A percentile compares a stretch with the other conserved stretches of the same genome.
Conservation (phyloP, 2,329 filamentous ascomycete species). For the Aspergillus carbonarius region DNA sequence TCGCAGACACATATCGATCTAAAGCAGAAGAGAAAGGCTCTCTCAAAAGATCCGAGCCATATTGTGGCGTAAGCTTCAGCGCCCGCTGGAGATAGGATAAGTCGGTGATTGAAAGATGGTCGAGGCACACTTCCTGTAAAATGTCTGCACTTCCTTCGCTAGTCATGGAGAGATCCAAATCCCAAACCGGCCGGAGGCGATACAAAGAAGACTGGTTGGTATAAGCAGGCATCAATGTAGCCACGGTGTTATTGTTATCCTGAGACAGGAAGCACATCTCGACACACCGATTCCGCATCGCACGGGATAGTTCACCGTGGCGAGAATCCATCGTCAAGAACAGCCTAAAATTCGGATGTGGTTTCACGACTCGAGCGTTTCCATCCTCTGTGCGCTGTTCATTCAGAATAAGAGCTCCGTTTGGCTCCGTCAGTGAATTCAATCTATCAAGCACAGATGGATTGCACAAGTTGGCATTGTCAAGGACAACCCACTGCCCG, state of each 20-base stretch:
- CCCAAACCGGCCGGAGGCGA: slow-evolving; percentile 38
- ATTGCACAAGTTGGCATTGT: slow-evolving; percentile 96
- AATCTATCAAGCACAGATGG: slow-evolving; percentile 90
- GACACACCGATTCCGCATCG: slow-evolving; percentile 92
- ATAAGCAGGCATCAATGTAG: slow-evolving; percentile 33
- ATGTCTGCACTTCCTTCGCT: slow-evolving; percentile 16
- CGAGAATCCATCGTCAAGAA: slow-evolving; percentile 92
- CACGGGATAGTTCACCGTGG: slow-evolving; percentile 89
- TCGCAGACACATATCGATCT: slow-evolving; percentile 32
- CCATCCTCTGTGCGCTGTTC: slow-evolving; percentile 85
- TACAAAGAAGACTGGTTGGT: slow-evolving; percentile 41
- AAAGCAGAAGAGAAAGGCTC: slow-evolving; percentile 22
- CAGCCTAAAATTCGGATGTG: slow-evolving; percentile 84
- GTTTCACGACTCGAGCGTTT: slow-evolving; percentile 72
- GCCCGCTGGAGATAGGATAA: slow-evolving; percentile 34
- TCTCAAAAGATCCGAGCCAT: slow-evolving; percentile 11
- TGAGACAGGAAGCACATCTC: slow-evolving; percentile 73
- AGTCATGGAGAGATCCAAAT: slow-evolving; percentile 15
- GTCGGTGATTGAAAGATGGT: slow-evolving; percentile 39
- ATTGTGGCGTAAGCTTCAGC: slow-evolving; percentile 22
- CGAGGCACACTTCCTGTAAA: slow-evolving; percentile 33
- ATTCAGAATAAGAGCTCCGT: slow-evolving; percentile 85
- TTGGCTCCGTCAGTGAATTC: slow-evolving; percentile 90
- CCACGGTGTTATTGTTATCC: slow-evolving; percentile 22
- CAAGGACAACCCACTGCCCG: slow-evolving; percentile 89